Evolutionary conservation across 495 filamentous ascomycete species (phyloP).

Genomic region (Aspergillus mulundensis): DNA sequence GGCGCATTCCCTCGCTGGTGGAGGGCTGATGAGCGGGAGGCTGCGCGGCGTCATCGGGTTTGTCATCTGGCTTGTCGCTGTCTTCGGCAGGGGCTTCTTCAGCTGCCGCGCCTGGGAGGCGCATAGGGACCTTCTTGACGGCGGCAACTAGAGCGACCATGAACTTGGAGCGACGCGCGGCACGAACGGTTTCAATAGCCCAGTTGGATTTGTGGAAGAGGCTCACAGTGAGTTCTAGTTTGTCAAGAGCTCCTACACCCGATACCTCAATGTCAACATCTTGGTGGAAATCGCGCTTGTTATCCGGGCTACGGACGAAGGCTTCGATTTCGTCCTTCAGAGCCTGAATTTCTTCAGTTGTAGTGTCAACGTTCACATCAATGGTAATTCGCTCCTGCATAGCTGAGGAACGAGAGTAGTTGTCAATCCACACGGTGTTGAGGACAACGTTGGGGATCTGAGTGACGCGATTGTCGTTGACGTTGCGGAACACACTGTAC

Average conservation of each 20-base stretch:
- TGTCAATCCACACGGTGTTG: slow-evolving; percentile 90
- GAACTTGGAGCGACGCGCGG: slow-evolving; percentile 86
- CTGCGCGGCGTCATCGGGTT: slow-evolving; percentile 9
- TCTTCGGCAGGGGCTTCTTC: slow-evolving; percentile 13
- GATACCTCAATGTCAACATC: slow-evolving; percentile 74
- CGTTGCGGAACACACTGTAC: slow-evolving; percentile 86
- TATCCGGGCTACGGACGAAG: slow-evolving; percentile 83
- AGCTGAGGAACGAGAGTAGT: slow-evolving; percentile 80
- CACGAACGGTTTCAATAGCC: slow-evolving; percentile 83
- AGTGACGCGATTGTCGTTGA: slow-evolving; percentile 75
- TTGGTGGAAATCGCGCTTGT: slow-evolving; percentile 85
- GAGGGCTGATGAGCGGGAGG: slow-evolving; percentile 5
- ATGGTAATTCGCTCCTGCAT: slow-evolving; percentile 86
- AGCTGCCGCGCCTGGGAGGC: slow-evolving; percentile 28
- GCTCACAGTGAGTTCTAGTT: slow-evolving; percentile 74
- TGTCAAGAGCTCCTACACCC: slow-evolving; percentile 82
- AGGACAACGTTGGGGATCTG: slow-evolving; percentile 89
- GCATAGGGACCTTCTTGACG: slow-evolving; percentile 81
- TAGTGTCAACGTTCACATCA: slow-evolving; percentile 76
- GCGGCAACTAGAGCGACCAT: slow-evolving; percentile 91
- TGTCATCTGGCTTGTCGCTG: slow-evolving; percentile 3
- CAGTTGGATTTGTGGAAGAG: slow-evolving; percentile 95
- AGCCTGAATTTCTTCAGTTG: slow-evolving; percentile 79
- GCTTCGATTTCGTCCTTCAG: slow-evolving; percentile 74
- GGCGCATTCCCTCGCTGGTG: slow-evolving; percentile 9